A percentile compares a stretch with the other conserved stretches of the same genome.
These are phyloP conservation scores for Periconia sp. DNA, from an alignment of 2,329 filamentous ascomycete species.

Conservation along the genomic window DNA sequence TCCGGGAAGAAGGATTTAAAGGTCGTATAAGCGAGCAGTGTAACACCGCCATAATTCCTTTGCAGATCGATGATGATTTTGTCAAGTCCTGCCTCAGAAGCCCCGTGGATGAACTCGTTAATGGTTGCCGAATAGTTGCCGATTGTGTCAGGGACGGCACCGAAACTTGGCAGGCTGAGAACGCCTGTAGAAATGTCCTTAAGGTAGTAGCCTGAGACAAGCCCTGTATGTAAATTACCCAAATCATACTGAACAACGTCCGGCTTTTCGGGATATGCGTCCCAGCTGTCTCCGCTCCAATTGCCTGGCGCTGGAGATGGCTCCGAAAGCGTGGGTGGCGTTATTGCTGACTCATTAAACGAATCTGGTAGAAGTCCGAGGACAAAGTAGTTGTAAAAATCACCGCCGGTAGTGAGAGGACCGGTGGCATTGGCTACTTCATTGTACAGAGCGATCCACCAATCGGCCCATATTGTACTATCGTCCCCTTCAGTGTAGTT, in stretches of 20 bases:
- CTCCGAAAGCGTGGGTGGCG: background rate
- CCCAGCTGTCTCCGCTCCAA: constrained; percentile 24
- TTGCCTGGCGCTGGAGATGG: background rate
- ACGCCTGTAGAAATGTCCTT: constrained; percentile 47
- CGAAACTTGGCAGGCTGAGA: constrained; percentile 48
- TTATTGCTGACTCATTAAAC: constrained; percentile 11
- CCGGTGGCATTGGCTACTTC: constrained; percentile 21
- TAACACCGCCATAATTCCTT: constrained; percentile 61
- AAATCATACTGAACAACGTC: constrained; percentile 22
- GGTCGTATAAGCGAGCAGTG: constrained; percentile 29
- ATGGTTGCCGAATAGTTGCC: constrained; percentile 29
- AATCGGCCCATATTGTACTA: constrained; percentile 19
- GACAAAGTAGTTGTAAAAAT: constrained; percentile 55
- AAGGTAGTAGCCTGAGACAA: constrained; percentile 49
- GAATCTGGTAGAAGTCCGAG: constrained; percentile 31
- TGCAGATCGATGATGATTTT: constrained; percentile 67
- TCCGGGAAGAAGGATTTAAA: constrained; percentile 59
- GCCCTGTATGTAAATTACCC: constrained; percentile 12
- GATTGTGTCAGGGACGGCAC: constrained; percentile 12
- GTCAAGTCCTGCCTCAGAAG: constrained; percentile 53
- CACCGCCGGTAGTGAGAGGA: constrained; percentile 48
- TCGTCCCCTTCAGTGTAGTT: constrained; percentile 17
- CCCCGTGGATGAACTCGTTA: constrained; percentile 50
- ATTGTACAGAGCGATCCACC: constrained; percentile 33
- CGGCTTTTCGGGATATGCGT: constrained; percentile 26